Percentiles rank a stretch among this genome's conserved stretches.
These are phyloP conservation scores for Inonotus hispidus DNA, from an alignment of 1,284 basidiomycete genomes.

Conservation along the genomic window DNA sequence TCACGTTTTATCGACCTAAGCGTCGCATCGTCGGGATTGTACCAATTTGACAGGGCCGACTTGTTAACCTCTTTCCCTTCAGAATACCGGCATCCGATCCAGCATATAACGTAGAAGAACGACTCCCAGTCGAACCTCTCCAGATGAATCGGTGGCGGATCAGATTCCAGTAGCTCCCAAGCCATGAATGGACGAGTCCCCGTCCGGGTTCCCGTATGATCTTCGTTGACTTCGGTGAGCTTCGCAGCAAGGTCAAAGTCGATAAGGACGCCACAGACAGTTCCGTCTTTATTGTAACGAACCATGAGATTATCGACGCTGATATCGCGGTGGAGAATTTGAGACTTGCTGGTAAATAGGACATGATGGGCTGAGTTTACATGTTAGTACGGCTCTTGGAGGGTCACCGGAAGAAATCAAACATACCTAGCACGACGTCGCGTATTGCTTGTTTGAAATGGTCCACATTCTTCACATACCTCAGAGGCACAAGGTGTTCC, in stretches of 20 bases:
- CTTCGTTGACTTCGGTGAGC: background rate
- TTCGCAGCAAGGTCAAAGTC: constrained; percentile 7
- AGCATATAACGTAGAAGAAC: too few species aligned
- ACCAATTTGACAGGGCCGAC: background rate
- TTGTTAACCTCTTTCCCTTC: background rate
- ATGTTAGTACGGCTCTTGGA: too few species aligned
- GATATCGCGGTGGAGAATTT: constrained; percentile 9
- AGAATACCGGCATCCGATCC: background rate
- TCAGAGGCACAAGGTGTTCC: background rate
- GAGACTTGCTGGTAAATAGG: background rate
- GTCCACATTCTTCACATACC: background rate
- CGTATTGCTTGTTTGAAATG: constrained; percentile 2
- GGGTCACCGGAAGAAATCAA: background rate
- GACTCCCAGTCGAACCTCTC: constrained; percentile 2
- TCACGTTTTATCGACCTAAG: background rate
- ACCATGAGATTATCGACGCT: constrained; percentile 9
- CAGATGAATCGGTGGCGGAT: background rate
- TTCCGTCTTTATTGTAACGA: background rate
- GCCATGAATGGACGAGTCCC: constrained; percentile 12
- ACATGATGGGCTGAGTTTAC: constrained; percentile 1
- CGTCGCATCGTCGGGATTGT: background rate
- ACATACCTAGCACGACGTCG: background rate
- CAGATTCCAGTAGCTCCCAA: background rate
- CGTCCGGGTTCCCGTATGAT: background rate
- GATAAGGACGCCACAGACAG: constrained; percentile 6